Evolutionary conservation across 805 yeast species (phyloP).

Genomic region (Tetrapisispora taiwanensis): DNA sequence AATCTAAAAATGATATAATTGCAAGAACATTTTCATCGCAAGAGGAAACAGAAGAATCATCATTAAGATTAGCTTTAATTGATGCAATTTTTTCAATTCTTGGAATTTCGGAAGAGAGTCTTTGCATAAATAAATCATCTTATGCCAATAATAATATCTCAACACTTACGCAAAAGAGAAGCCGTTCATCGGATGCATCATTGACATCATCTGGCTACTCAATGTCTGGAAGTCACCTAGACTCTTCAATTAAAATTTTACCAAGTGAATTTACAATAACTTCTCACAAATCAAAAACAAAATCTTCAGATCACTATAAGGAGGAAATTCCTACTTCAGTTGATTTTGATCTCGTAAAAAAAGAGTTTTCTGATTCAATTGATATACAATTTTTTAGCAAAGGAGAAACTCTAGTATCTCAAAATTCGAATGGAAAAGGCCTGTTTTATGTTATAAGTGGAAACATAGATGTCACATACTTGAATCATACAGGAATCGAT

Average conservation of each 20-base stretch:
- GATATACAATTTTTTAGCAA: constrained; percentile 45
- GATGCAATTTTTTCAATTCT: constrained; percentile 61
- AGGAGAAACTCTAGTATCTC: constrained; percentile 49
- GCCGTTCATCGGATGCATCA: constrained; percentile 11
- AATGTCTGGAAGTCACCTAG: constrained; percentile 6
- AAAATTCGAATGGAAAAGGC: constrained; percentile 61
- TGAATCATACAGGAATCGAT: not conserved
- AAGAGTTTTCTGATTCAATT: constrained; percentile 49
- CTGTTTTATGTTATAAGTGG: constrained; percentile 77
- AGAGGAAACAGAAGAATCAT: constrained; percentile 63
- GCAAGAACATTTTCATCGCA: constrained; percentile 38
- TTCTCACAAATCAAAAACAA: constrained; percentile 8
- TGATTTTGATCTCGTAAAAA: constrained; percentile 43
- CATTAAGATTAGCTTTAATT: constrained; percentile 51
- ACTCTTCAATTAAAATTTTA: constrained; percentile 17
- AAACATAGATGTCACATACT: constrained; percentile 43
- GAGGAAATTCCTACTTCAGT: constrained; percentile 21
- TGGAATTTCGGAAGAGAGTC: constrained; percentile 44
- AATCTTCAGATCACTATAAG: constrained; percentile 10
- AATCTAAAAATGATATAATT: constrained; percentile 1
- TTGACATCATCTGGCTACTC: constrained; percentile 10
- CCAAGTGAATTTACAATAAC: constrained; percentile 17
- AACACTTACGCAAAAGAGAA: not conserved
- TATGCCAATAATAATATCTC: not conserved
- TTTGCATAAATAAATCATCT: not conserved